These are phyloP conservation scores for Septoria linicola DNA, from an alignment of 2,329 filamentous ascomycete genomes.

Conservation along the genomic window DNA sequence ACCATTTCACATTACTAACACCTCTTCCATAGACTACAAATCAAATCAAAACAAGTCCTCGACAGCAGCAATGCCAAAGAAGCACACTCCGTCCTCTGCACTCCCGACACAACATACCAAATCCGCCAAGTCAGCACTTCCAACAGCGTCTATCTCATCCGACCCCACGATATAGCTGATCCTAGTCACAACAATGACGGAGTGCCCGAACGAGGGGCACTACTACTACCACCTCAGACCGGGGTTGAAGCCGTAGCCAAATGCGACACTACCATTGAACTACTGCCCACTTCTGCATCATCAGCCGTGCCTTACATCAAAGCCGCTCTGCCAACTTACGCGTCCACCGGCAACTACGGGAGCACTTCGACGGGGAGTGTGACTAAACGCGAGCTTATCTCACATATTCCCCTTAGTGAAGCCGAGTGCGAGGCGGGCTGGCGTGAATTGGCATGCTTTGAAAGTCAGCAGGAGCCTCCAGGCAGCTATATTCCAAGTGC, in stretches of 20 bases:
- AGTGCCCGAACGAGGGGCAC: no score
- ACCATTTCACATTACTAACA: constrained; percentile 8
- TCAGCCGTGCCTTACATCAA: constrained; percentile 41
- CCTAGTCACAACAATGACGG: constrained; percentile 22
- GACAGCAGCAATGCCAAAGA: constrained; percentile 27
- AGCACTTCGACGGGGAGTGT: constrained; percentile 21
- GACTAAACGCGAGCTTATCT: constrained; percentile 45
- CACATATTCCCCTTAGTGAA: constrained; percentile 53
- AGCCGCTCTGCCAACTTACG: constrained; percentile 42
- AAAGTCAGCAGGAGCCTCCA: constrained; percentile 33
- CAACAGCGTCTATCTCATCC: constrained; percentile 60
- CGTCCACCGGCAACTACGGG: constrained; percentile 31
- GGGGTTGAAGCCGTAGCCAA: constrained; percentile 46
- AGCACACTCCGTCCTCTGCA: constrained; percentile 59
- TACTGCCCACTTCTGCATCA: constrained; percentile 34
- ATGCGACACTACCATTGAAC: constrained; percentile 47
- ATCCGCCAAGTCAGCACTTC: constrained; percentile 65
- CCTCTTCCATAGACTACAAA: constrained; percentile 39
- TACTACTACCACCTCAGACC: constrained; percentile 18
- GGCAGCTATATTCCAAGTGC: constrained; percentile 50
- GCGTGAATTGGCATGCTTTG: constrained; percentile 55
- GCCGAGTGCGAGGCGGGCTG: constrained; percentile 53
- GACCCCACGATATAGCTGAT: constrained; percentile 36
- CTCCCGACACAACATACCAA: constrained; percentile 56
- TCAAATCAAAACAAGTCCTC: constrained; percentile 39